Evolutionary conservation across 768 basidiomycete species (phyloP).

Genomic region (Podaxis sp.): DNA sequence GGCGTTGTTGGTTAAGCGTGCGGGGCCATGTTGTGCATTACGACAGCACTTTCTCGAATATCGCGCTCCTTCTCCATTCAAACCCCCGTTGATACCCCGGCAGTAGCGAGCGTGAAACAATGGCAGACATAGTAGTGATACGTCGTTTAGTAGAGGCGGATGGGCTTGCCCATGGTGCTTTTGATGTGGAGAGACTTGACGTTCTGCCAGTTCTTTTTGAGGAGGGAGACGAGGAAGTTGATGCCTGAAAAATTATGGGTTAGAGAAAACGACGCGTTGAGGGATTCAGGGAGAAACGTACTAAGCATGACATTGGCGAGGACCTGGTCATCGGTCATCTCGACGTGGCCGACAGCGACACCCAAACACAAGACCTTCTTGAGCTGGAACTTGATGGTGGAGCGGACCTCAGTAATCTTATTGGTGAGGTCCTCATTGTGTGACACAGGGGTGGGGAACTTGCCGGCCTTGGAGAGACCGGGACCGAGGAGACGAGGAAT

Average conservation of each 20-base stretch:
- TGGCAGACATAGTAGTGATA: background rate
- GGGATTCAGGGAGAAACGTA: conserved; percentile 34
- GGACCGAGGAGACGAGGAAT: conserved; percentile 99
- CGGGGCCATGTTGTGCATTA: conserved; percentile 94
- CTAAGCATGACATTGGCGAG: conserved; percentile 97
- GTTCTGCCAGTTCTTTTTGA: conserved; percentile 99
- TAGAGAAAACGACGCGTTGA: background rate
- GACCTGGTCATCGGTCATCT: conserved; percentile 98
- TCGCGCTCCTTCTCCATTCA: conserved; percentile 20
- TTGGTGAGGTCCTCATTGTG: conserved; percentile 86
- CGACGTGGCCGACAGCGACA: conserved; percentile 96
- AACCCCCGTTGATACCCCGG: conserved; percentile 17
- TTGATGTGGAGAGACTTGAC: conserved; percentile 99
- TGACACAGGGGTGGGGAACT: conserved; percentile 97
- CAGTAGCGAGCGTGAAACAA: background rate
- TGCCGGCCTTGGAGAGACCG: conserved; percentile 99
- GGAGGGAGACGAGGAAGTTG: conserved; percentile 98
- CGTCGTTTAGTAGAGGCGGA: conserved; percentile 79
- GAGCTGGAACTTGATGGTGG: conserved; percentile 99
- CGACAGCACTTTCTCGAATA: conserved; percentile 33
- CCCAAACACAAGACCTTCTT: conserved; percentile 99
- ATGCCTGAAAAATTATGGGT: conserved; percentile 57
- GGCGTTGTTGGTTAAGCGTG: conserved; percentile 97
- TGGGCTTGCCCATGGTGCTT: conserved; percentile 98
- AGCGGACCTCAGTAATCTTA: conserved; percentile 94